Base-by-base conservation (phyloP, 2,329 filamentous ascomycete genomes). In the Aspergillus oerlinghausenensis region DNA sequence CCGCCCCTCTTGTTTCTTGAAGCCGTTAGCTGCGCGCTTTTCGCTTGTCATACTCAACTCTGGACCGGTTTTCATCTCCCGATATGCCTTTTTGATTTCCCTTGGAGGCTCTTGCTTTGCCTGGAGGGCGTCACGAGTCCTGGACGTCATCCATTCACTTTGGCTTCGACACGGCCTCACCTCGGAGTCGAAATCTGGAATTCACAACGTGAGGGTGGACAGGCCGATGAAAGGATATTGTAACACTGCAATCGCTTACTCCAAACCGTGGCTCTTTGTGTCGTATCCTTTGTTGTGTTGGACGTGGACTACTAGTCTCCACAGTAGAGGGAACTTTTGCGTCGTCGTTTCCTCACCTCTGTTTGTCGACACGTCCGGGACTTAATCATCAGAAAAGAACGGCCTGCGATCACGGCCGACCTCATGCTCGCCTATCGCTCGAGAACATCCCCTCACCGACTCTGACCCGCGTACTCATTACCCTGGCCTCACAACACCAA, bases 91-190 rank as follows among this genome's bases (percentile, higher is more conserved):
- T 43, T 60, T 63, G 56, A 26, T 55, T 59, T 57, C 55, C 55
- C 61, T 49, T 56, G 54, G 60, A 58, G 19, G 19, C 56, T 58
- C 54, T 61, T 59, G 50, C 52, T 58, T 62, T 60, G 51, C 61
- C 55, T 63, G 42, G 52, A 56, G 58, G 64, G 61, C 63, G 60
- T 67, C 64, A 62, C 61, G 59, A 62, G 60, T 60, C 58, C 52
- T 14, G 55, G 59, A 62, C 60, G 58, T 65, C 60, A 63, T 63
- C 60, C 56, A 59, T 63, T 62, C 55, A 59, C 59, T 60, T 53
- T 59, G 11, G 43, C 57, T 56, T 51, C 54, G 57, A 54, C 53
- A 56, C 57, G 47, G 50, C 47, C 43, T 53, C 51, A 40, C 42
- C 53, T 32, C 54, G 43, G 50, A 29, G 43, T 59, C 50, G 42